A percentile compares a stretch with the other conserved stretches of the same genome.
These are phyloP conservation scores for Trichoderma guizhouense DNA, from an alignment of 2,329 filamentous ascomycete genomes.

Conservation along the genomic window DNA sequence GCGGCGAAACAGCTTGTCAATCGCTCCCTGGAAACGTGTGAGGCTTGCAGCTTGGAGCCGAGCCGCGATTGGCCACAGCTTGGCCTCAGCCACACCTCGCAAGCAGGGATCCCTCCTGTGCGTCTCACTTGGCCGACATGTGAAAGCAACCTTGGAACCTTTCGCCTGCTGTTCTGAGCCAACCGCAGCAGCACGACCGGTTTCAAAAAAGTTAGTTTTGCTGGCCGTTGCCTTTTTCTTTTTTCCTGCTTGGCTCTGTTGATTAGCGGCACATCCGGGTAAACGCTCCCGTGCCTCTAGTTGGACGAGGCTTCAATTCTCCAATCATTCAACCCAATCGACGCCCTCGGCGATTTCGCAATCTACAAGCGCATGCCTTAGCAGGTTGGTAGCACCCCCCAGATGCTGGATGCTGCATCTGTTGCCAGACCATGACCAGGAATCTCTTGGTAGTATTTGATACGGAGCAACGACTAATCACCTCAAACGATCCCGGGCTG, in stretches of 20 bases:
- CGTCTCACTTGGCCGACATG: constrained; percentile 9
- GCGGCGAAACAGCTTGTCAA: constrained; percentile 14
- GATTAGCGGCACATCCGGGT: constrained; percentile 14
- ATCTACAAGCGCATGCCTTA: not conserved
- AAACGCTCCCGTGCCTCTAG: constrained; percentile 1
- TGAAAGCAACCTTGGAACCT: not conserved
- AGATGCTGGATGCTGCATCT: not conserved
- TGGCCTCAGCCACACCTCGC: constrained; percentile 8
- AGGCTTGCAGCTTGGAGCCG: not conserved
- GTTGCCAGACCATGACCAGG: not conserved
- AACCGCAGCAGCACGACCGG: constrained; percentile 20
- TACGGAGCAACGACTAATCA: not conserved
- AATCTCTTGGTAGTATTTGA: not conserved
- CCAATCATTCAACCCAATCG: not conserved
- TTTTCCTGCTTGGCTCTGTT: not conserved
- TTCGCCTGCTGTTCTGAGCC: constrained; percentile 14
- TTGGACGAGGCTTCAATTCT: not conserved
- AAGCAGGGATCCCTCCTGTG: not conserved
- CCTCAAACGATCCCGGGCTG: not conserved
- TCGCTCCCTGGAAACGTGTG: not conserved
- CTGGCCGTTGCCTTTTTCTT: not conserved
- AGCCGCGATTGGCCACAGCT: not conserved
- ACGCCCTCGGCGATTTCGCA: not conserved
- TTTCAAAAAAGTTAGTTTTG: not conserved
- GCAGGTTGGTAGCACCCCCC: not conserved